Conservation (phyloP, 2,329 filamentous ascomycete genomes). For the Thyridium curvatum region DNA sequence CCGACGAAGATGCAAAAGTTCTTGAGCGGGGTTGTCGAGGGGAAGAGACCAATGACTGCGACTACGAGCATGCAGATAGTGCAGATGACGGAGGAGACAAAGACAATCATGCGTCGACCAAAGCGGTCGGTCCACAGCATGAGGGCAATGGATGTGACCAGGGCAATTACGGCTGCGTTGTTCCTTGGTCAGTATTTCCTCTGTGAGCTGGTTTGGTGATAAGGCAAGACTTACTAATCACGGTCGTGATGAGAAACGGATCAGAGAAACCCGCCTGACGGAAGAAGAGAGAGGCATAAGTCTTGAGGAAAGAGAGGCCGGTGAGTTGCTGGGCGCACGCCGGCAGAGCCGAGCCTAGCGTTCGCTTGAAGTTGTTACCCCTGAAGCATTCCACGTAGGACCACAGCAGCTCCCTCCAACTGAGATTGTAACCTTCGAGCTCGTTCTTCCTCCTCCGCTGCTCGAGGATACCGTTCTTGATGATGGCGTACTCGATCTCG, state of each 20-base stretch:
- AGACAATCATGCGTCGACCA: slow-evolving; percentile 9
- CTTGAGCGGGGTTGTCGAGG: slow-evolving; percentile 6
- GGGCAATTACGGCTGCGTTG: slow-evolving; percentile 6
- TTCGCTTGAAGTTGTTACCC: slow-evolving; percentile 7
- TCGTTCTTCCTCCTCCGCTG: slow-evolving; percentile 4
- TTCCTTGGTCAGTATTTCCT: not conserved
- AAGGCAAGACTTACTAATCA: slow-evolving; percentile 6
- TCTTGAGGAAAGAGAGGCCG: slow-evolving; percentile 13
- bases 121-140: slow-evolving; percentile 8
- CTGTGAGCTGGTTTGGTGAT: too few species aligned
- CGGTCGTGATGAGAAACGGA: slow-evolving; percentile 14
- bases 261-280: slow-evolving; percentile 14
- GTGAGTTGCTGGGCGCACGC: slow-evolving; percentile 13
- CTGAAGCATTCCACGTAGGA: slow-evolving; percentile 12
- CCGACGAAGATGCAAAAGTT: slow-evolving; percentile 12
- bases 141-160: slow-evolving; percentile 6
- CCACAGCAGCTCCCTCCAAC: slow-evolving; percentile 1
- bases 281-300: slow-evolving; percentile 15
- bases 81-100: slow-evolving; percentile 6
- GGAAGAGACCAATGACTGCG: slow-evolving; percentile 8
- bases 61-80: slow-evolving; percentile 7
- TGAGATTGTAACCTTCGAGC: slow-evolving; percentile 1
- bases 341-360: slow-evolving; percentile 9
- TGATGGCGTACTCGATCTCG: slow-evolving; percentile 11
- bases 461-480: slow-evolving; percentile 12